Evolutionary conservation across 106 monocot species (phyloP).

Genomic region (Dendrobium officinale): DNA sequence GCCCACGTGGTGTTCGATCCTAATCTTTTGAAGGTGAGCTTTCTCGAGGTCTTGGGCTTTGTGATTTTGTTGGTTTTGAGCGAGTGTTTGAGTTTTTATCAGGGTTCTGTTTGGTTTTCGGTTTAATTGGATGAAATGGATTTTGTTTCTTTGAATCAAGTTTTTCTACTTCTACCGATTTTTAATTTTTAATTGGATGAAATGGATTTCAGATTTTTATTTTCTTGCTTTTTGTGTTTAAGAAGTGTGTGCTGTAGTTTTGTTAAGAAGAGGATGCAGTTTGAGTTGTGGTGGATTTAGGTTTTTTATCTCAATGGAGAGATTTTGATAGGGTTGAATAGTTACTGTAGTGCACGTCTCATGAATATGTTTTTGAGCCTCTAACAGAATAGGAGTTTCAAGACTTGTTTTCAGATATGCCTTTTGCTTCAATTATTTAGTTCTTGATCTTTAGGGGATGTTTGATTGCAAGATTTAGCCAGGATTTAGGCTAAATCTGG

Average conservation of each 20-base stretch:
- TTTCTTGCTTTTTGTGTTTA: background rate
- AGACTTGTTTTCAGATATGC: background rate
- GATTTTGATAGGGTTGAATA: background rate
- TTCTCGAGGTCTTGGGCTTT: background rate
- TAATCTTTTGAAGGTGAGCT: constrained; percentile 8
- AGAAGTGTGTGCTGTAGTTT: background rate
- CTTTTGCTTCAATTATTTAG: background rate
- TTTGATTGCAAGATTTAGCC: background rate
- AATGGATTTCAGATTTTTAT: background rate
- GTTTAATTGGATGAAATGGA: background rate
- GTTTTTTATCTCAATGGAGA: background rate
- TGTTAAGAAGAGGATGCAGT: background rate
- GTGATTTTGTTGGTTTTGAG: background rate
- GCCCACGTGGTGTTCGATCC: constrained; percentile 24
- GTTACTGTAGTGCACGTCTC: background rate
- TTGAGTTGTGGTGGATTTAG: background rate
- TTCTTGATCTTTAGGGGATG: background rate
- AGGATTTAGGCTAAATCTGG: no score
- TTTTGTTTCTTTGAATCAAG: background rate
- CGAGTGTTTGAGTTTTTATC: background rate
- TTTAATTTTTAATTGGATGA: no score
- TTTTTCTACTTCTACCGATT: background rate
- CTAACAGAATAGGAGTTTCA: background rate
- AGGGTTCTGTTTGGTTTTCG: background rate
- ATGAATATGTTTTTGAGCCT: background rate